phyloP scores from a whole-genome alignment of 495 filamentous ascomycete genomes.

The Apiosordaria backusii region DNA sequence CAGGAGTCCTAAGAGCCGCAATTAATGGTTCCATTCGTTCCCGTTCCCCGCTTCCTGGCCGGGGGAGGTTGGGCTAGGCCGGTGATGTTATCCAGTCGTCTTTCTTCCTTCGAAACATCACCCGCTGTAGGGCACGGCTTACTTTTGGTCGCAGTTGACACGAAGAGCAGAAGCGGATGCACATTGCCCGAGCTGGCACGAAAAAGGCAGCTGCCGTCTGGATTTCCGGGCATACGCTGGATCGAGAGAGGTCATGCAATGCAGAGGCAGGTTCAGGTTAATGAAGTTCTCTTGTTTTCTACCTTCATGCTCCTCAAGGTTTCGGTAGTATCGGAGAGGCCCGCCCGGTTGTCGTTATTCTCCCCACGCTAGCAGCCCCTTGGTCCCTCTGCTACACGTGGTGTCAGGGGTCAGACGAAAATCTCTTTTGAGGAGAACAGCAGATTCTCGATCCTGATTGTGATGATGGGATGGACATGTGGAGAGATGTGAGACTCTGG shows the following conservation, averaged over 20 bases:
- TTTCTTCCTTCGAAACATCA: neutral
- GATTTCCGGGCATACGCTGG: neutral
- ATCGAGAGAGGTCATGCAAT: neutral
- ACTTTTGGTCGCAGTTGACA: neutral
- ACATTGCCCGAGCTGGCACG: neutral
- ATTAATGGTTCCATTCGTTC: neutral
- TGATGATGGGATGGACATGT: neutral
- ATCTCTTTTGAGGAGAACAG: neutral
- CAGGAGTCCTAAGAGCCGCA: neutral
- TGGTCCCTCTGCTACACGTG: neutral
- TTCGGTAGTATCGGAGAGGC: neutral
- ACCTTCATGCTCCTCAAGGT: neutral
- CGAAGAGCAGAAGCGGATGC: neutral
- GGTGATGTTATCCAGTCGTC: neutral
- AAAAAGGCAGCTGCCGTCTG: neutral
- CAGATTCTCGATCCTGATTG: neutral
- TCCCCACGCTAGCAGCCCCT: neutral
- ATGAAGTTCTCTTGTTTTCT: neutral
- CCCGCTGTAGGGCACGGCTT: neutral
- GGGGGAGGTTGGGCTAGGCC: neutral
- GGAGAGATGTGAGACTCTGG: neutral
- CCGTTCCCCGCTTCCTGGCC: neutral
- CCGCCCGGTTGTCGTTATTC: neutral
- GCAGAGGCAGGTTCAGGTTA: too few species aligned
- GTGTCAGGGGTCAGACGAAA: neutral